Percentiles rank a stretch among this genome's conserved stretches.
Conservation (phyloP, 257 asterid genomes). For the Scutellaria minor region DNA sequence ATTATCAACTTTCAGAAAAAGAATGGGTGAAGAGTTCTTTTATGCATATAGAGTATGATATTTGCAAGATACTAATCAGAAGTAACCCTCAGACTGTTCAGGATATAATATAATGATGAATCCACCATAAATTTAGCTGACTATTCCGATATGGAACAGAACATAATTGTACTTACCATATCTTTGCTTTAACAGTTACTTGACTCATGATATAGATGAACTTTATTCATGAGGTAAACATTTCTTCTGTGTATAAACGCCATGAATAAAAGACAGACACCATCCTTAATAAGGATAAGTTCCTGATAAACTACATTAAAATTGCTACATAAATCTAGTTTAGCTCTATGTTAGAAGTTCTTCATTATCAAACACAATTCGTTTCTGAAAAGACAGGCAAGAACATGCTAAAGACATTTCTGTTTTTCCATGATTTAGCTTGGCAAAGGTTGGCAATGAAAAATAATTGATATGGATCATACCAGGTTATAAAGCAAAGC, state of each 20-base stretch:
- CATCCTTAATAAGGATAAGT: background rate
- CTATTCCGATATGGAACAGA: background rate
- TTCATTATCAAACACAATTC: conserved; percentile 1
- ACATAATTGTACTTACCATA: background rate
- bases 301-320: background rate
- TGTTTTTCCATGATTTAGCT: background rate
- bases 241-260: conserved; percentile 5
- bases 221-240: background rate
- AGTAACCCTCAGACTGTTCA: background rate
- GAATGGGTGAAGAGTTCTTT: background rate
- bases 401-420: background rate
- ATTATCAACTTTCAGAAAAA: background rate
- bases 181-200: background rate
- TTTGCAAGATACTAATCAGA: background rate
- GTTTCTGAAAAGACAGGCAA: conserved; percentile 14
- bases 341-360: background rate
- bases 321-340: background rate
- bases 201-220: background rate
- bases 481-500: conserved; percentile 70
- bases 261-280: background rate
- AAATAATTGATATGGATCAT: conserved; percentile 30
- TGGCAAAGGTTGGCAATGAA: background rate
- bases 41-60: background rate
- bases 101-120: background rate
- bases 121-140: background rate